A percentile compares a stretch with the other conserved stretches of the same genome.
Evolutionary conservation across 768 basidiomycete genomes (phyloP).

Genomic region (Macrocybe gigantea): DNA sequence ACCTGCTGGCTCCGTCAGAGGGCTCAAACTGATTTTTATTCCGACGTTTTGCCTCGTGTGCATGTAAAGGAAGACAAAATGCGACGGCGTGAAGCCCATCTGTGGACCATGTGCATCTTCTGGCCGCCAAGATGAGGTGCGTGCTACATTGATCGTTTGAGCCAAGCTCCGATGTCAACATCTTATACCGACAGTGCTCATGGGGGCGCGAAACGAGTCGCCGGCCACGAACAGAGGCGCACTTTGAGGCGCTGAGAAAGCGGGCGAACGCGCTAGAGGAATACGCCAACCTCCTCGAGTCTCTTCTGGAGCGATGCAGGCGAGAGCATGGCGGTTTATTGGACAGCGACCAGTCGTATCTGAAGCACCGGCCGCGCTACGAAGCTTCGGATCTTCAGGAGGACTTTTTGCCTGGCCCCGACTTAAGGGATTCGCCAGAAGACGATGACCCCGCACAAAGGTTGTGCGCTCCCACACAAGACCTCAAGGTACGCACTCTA

Average conservation of each 20-base stretch:
- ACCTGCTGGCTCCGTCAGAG: not conserved
- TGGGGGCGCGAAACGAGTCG: conserved; percentile 37
- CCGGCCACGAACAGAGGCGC: conserved; percentile 37
- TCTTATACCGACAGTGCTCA: conserved; percentile 26
- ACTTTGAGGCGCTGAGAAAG: conserved; percentile 39
- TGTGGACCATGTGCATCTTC: conserved; percentile 33
- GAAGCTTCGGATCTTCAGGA: conserved; percentile 14
- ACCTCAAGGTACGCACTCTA: conserved; percentile 25
- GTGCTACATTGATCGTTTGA: conserved; percentile 4
- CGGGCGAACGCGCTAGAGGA: conserved; percentile 30
- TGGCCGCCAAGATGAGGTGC: conserved; percentile 34
- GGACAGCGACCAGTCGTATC: conserved; percentile 21
- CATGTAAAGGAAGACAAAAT: conserved; percentile 33
- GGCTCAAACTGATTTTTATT: not conserved
- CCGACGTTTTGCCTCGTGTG: not conserved
- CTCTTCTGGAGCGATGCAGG: conserved; percentile 34
- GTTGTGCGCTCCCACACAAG: conserved; percentile 32
- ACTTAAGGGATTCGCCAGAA: conserved; percentile 10
- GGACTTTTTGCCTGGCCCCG: conserved; percentile 3
- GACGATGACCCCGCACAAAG: conserved; percentile 27
- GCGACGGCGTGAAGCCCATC: conserved; percentile 37
- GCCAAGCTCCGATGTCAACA: not conserved
- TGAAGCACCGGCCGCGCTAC: conserved; percentile 24
- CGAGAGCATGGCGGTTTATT: conserved; percentile 27
- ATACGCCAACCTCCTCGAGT: conserved; percentile 36